These are phyloP conservation scores for Plicaturopsis crispa DNA, from an alignment of 768 basidiomycete genomes.

Conservation along the genomic window DNA sequence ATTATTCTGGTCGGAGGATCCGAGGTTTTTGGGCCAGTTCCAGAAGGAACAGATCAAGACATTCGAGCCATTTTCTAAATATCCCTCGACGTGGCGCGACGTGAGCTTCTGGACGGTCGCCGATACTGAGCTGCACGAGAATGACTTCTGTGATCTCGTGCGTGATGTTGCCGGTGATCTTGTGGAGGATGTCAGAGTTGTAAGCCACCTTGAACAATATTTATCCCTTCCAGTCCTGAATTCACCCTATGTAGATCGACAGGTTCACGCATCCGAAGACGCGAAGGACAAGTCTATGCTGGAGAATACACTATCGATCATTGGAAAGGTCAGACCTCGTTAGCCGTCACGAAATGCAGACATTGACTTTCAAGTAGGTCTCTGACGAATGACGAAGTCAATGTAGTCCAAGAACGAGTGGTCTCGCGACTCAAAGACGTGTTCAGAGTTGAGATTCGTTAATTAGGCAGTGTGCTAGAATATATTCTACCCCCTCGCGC, in stretches of 20 bases:
- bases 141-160: slow-evolving; percentile 95
- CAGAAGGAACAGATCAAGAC: slow-evolving; percentile 52
- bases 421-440: slow-evolving; percentile 44
- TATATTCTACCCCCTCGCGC: slow-evolving; percentile 23
- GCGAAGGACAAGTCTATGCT: slow-evolving; percentile 70
- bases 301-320: slow-evolving; percentile 89
- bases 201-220: slow-evolving; percentile 28
- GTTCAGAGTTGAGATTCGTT: slow-evolving; percentile 85
- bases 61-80: slow-evolving; percentile 90
- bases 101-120: slow-evolving; percentile 79
- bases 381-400: slow-evolving; percentile 84
- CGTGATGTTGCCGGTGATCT: slow-evolving; percentile 89
- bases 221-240: not conserved
- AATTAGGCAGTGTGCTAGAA: slow-evolving; percentile 34
- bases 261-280: slow-evolving; percentile 88
- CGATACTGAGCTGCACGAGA: slow-evolving; percentile 66
- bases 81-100: slow-evolving; percentile 90
- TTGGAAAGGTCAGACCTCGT: slow-evolving; percentile 72
- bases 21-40: slow-evolving; percentile 87
- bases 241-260: slow-evolving; percentile 73
- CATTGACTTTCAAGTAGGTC: slow-evolving; percentile 41
- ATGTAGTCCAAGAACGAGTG: slow-evolving; percentile 65
- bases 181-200: slow-evolving; percentile 85
- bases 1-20: slow-evolving; percentile 91
- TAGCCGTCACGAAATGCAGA: not conserved